Evolutionary conservation across 2,329 filamentous ascomycete species (phyloP).

Genomic region (Tolypocladium paradoxum): DNA sequence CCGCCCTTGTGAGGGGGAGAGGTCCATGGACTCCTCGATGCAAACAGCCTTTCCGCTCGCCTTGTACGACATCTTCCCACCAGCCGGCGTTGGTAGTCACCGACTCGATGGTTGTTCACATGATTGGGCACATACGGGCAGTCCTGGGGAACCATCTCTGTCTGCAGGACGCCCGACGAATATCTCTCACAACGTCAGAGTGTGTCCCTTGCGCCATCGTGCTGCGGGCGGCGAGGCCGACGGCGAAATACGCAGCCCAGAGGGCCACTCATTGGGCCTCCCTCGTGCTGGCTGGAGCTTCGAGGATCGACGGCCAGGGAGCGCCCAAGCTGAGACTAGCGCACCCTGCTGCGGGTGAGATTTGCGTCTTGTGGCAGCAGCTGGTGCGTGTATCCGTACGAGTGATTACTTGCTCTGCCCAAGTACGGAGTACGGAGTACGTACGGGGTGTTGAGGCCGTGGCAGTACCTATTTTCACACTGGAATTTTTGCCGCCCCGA

Average conservation of each 20-base stretch:
- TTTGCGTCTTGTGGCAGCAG: neutral
- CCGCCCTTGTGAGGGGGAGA: neutral
- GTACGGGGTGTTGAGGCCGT: neutral
- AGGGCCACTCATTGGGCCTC: neutral
- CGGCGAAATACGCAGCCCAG: neutral
- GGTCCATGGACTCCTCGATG: neutral
- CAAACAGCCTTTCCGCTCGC: neutral
- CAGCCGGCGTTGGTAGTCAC: neutral
- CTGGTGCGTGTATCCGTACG: neutral
- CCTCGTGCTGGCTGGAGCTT: neutral
- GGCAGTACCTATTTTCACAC: neutral
- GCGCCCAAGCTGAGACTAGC: constrained; percentile 12
- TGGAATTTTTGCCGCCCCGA: neutral
- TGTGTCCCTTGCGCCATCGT: neutral
- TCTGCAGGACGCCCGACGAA: neutral
- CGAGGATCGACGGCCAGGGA: constrained; percentile 1
- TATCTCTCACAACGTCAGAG: neutral
- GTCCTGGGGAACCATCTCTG: neutral
- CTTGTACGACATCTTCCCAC: neutral
- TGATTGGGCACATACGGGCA: neutral
- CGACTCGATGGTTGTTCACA: neutral
- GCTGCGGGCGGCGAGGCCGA: neutral
- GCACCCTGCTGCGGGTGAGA: neutral
- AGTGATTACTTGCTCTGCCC: neutral
- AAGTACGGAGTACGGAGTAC: neutral